These are phyloP conservation scores for Hemileccinum rubropunctum DNA, from an alignment of 768 basidiomycete species.

Conservation along the genomic window DNA sequence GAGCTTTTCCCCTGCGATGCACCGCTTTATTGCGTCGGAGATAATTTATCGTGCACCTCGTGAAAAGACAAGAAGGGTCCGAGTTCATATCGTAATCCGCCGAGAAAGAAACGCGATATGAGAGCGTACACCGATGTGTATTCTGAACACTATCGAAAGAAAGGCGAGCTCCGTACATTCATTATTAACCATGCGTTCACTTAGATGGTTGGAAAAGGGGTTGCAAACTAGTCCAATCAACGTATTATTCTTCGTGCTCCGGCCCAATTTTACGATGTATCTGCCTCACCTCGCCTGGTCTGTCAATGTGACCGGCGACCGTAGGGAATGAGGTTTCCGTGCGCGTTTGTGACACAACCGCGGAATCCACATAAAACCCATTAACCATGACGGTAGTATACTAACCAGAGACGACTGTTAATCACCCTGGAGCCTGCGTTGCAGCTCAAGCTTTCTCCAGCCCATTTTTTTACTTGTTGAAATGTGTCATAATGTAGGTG, in stretches of 20 bases:
- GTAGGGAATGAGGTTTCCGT: constrained; percentile 39
- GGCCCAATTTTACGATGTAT: constrained; percentile 18
- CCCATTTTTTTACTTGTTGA: constrained; percentile 15
- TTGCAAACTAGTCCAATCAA: constrained; percentile 13
- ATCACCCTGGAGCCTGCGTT: constrained; percentile 17
- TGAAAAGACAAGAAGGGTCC: constrained; percentile 16
- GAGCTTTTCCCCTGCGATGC: constrained; percentile 22
- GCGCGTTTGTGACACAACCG: constrained; percentile 34
- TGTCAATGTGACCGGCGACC: constrained; percentile 32
- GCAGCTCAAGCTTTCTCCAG: constrained; percentile 15
- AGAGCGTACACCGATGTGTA: constrained; percentile 1
- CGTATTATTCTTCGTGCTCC: constrained; percentile 23
- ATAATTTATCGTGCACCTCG: constrained; percentile 23
- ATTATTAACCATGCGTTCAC: constrained; percentile 11
- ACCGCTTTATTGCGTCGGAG: constrained; percentile 28
- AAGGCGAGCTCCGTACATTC: constrained; percentile 8
- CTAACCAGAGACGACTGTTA: constrained; percentile 15
- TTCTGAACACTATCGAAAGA: constrained; percentile 1
- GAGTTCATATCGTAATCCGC: constrained; percentile 17
- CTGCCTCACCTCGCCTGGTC: constrained; percentile 37
- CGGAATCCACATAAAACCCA: constrained; percentile 30
- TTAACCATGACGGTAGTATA: constrained; percentile 11
- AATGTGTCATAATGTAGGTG: constrained; percentile 76
- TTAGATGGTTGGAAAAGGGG: constrained; percentile 12
- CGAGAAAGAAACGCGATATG: constrained; percentile 11